Base-by-base conservation (phyloP, 495 filamentous ascomycete genomes). In the Penicillium desertorum region DNA sequence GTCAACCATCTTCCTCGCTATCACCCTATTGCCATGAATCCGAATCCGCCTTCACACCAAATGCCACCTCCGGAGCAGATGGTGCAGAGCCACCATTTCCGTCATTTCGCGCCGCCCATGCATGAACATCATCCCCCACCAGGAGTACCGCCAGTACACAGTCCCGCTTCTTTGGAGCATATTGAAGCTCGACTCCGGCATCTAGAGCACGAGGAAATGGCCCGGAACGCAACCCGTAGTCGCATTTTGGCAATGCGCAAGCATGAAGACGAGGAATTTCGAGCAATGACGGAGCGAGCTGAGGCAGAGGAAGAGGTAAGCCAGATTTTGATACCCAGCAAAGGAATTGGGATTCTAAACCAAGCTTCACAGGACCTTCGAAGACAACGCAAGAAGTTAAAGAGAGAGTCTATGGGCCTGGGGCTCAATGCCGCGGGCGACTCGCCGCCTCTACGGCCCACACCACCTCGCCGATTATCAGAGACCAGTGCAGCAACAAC, bases 401-500 rank as follows among this genome's bases (percentile, higher is more conserved):
- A 79, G 64, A 69, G 76, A 34, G 76, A 79, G 46, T 79, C 76
- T 2, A 77, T 79, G 76, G 76, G 76, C 6, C 57, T 78, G 8
- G 71, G 71, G 6, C 62, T 65, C 57, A 71, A 76, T 62, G 59
- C 62, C 17, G 62, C 55, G 17, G 57, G 65, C 29, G 76, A 79
- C 54, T 79, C 76, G 42, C 76, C 76, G 50, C 76, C 76, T 14
- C 61, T 75, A 37, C 72, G 72, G 14, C 76, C 76, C 23, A 72
- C 75, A 49, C 71, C 74, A 51, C 71, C 74, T 30, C 75, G 76
- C 45, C 75, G 76, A 19, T 49, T 79, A 39, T 79, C 76, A 23
- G 76, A 79, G 60, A 79, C 76, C 47, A 79, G 74, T 57, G 76
- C 76, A 23, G 76, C 76, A n/a, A 79, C 76, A 8, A 79, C 76